Evolutionary conservation across 202 grass and related monocot species (phyloP), one percentile per base, ranked within the genome.

Genomic region (Panicum hallii): DNA sequence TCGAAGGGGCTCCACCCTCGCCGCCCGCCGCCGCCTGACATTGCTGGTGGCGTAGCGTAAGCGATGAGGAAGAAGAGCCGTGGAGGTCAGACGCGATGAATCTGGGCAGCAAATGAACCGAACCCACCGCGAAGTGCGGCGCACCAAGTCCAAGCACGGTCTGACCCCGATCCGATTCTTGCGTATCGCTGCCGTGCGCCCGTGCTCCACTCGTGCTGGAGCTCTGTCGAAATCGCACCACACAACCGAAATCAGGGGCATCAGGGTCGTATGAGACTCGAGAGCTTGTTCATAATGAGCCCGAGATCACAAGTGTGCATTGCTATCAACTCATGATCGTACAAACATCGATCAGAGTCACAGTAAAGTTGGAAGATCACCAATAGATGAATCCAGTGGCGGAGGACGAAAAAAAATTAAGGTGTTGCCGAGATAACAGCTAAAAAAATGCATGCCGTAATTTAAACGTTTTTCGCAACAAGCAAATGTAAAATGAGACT

Each of bases 1-100:
- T 99, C 96, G 82, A 99, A 92, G 38, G 89, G 89, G 96, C 90
- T 99, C 96, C 96, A 96, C 17, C 90, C 89, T 61, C 70, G 79
- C 17, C 65, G 64, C 30, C 81, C 75, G 23, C 55, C 74, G 74
- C 62, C 81, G 49, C 80, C 77, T 47, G 62, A 82, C 83, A 76
- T 85, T 76, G 71, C 74, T 65, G 50, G 23, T 56, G 54, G 16
- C 17, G 70, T 13, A 34, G 38, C 41, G 79, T 82, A 4, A 54
- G 26, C 46, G 79, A 72, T 46, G 78, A 38, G 58, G 64, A 81
- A 54, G 68, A 88, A 54, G 68, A 88, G 16, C 19, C 16, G 68
- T 30, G 7, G 16, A n/a, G 70, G 52, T n/a, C 62, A 14, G 16
- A 20, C 26, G 28, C 19, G 30, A 40, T 1, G 55, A 28, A 12